Conservation (phyloP, 2,329 filamentous ascomycete genomes). For the Botrytis fabae region DNA sequence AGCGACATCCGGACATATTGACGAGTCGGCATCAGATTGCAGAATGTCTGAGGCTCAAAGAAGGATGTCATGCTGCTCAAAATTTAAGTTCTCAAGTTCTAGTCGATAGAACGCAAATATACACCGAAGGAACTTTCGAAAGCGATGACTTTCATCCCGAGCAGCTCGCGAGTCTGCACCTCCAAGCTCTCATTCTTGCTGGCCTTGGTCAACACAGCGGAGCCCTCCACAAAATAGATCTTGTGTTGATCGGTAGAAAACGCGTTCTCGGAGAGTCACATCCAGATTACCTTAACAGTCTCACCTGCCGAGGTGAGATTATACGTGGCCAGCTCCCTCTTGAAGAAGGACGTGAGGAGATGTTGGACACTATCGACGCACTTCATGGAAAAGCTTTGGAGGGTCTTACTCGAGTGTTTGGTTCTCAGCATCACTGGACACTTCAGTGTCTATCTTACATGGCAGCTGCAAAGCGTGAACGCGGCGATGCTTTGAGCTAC, state of each 20-base stretch:
- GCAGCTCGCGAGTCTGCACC: slow-evolving; percentile 34
- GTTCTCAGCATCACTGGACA: slow-evolving; percentile 34
- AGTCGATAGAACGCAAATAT: slow-evolving; percentile 30
- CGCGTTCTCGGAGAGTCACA: slow-evolving; percentile 31
- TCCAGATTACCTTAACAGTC: slow-evolving; percentile 31
- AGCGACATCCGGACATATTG: slow-evolving; percentile 35
- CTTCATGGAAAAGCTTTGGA: slow-evolving; percentile 32
- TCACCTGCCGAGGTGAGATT: slow-evolving; percentile 37
- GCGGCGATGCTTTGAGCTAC: slow-evolving; percentile 26
- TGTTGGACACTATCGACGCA: slow-evolving; percentile 30
- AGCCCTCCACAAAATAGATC: slow-evolving; percentile 33
- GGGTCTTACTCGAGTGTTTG: slow-evolving; percentile 32
- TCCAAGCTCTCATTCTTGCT: slow-evolving; percentile 34
- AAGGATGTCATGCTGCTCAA: slow-evolving; percentile 34
- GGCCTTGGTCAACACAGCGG: slow-evolving; percentile 31
- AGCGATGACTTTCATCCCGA: slow-evolving; percentile 35
- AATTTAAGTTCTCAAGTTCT: slow-evolving; percentile 31
- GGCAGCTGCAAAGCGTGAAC: slow-evolving; percentile 32
- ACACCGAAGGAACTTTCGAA: slow-evolving; percentile 32
- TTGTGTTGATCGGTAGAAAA: slow-evolving; percentile 28
- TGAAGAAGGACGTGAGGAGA: slow-evolving; percentile 27
- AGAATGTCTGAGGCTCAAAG: slow-evolving; percentile 30
- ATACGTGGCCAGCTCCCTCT: slow-evolving; percentile 31
- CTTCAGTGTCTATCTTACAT: slow-evolving; percentile 33
- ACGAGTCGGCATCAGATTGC: slow-evolving; percentile 35